phyloP scores from a whole-genome alignment of 345 rosid genomes.

The Ceriops decandra region DNA sequence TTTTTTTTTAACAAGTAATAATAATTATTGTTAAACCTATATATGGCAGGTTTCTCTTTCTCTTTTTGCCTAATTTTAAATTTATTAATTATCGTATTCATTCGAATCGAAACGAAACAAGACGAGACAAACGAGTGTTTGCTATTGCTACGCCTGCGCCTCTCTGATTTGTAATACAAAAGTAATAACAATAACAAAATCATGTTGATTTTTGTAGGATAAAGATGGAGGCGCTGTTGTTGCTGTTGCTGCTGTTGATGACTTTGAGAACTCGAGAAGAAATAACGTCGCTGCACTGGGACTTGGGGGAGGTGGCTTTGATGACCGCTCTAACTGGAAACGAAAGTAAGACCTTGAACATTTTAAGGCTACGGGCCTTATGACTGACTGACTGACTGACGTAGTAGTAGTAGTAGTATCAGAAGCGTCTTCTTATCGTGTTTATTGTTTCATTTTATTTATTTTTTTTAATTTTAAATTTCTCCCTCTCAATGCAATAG shows the following conservation, averaged over 20 bases:
- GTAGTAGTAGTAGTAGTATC: not conserved
- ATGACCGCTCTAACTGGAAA: slow-evolving; percentile 62
- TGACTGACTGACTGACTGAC: not conserved
- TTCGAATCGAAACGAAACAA: no score
- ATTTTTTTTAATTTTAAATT: not conserved
- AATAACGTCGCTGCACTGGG: slow-evolving; percentile 37
- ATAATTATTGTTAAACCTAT: not conserved
- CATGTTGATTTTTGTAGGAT: slow-evolving; percentile 27
- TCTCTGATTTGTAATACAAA: no score
- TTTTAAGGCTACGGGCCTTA: not conserved
- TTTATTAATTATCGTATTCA: no score
- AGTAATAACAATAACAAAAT: not conserved
- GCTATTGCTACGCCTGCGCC: no score
- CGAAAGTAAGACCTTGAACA: slow-evolving; percentile 48
- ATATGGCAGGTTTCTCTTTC: no score
- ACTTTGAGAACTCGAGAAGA: slow-evolving; percentile 41
- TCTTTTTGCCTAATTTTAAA: no score
- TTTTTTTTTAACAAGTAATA: not conserved
- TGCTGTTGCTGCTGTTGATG: slow-evolving; percentile 18
- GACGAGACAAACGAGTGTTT: no score
- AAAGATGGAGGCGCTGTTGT: slow-evolving; percentile 26
- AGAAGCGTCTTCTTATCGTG: no score
- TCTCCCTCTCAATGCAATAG: slow-evolving; percentile 29
- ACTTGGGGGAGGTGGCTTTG: slow-evolving; percentile 19
- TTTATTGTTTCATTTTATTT: not conserved